Conservation (phyloP, 2,329 filamentous ascomycete species). For the Metarhizium robertsii region DNA sequence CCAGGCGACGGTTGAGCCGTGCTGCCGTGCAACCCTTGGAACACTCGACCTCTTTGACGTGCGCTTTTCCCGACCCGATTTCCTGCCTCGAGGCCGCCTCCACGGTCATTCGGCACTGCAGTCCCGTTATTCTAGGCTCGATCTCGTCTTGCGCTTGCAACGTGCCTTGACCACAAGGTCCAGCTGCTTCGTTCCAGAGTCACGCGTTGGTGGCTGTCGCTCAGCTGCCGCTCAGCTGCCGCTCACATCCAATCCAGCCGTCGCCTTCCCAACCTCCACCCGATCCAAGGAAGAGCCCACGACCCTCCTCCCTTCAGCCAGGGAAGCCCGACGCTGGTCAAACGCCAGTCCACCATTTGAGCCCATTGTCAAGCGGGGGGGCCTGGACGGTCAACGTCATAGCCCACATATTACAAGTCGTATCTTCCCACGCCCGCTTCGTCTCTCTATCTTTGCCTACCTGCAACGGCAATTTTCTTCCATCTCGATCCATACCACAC, state of each 20-base stretch:
- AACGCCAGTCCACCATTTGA: not conserved
- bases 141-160: not conserved
- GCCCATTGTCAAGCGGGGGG: not conserved
- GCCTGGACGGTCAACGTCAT: conserved; percentile 8
- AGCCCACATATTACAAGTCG: not conserved
- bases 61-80: not conserved
- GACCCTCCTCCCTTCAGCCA: not conserved
- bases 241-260: not conserved
- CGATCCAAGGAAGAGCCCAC: not conserved
- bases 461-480: not conserved
- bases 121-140: not conserved
- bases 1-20: not conserved
- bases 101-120: not conserved
- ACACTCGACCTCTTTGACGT: not conserved
- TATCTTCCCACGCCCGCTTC: not conserved
- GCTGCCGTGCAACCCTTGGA: not conserved
- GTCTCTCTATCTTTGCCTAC: not conserved
- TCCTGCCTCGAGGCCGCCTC: not conserved
- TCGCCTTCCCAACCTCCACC: not conserved
- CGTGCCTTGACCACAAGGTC: not conserved
- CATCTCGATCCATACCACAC: not conserved
- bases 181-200: not conserved
- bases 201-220: not conserved
- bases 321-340: not conserved
- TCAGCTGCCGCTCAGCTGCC: conserved; percentile 2